These are phyloP conservation scores for Sporothrix variecibatus DNA, from an alignment of 2,329 filamentous ascomycete species.

Conservation along the genomic window DNA sequence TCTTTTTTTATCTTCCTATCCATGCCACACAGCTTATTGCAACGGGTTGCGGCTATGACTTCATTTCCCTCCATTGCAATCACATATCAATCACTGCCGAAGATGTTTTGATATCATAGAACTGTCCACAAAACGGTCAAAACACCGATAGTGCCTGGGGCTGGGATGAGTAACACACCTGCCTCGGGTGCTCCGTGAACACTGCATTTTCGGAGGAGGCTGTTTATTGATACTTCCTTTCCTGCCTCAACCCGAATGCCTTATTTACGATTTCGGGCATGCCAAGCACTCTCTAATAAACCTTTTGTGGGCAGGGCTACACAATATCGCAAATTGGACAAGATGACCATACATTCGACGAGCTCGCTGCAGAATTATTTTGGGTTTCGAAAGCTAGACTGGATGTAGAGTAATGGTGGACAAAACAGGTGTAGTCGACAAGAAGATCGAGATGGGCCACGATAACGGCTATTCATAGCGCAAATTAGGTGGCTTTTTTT, in stretches of 20 bases:
- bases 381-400: neutral
- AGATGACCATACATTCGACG: neutral
- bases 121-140: neutral
- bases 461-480: constrained; percentile 6
- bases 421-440: neutral
- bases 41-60: neutral
- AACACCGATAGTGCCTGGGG: neutral
- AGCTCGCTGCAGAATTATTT: neutral
- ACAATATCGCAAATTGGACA: neutral
- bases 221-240: neutral
- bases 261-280: neutral
- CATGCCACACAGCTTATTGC: neutral
- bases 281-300: neutral
- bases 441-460: neutral
- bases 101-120: neutral
- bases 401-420: neutral
- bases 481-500: neutral
- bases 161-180: neutral
- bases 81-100: neutral
- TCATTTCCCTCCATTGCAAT: neutral
- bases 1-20: neutral
- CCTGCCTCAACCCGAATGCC: neutral
- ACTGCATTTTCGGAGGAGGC: neutral
- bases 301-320: neutral
- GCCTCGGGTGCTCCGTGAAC: neutral